phyloP scores from a whole-genome alignment of 208 protist genomes.

The Trypanosoma platydactyli region DNA sequence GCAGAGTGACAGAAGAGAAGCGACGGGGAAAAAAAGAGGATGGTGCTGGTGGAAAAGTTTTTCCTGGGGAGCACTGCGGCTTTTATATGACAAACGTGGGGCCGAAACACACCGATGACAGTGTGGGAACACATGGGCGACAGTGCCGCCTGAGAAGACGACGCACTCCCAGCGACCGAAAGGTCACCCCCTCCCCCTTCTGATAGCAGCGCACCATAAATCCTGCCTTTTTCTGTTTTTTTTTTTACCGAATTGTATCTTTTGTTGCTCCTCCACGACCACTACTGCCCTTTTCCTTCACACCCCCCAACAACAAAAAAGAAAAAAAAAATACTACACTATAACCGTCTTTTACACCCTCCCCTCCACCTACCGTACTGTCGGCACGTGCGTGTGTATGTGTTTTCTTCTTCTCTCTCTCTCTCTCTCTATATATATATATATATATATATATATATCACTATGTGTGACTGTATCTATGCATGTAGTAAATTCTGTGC shows the following conservation, averaged over 20 bases:
- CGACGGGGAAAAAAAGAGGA: conserved; percentile 7
- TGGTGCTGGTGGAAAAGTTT: background rate
- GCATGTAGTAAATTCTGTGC: too few species aligned
- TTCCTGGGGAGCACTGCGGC: too few species aligned
- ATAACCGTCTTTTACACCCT: conserved; percentile 19
- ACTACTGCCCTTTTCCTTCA: conserved; percentile 1
- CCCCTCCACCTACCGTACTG: background rate
- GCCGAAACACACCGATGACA: too few species aligned
- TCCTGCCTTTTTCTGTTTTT: conserved; percentile 4
- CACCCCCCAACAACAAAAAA: too few species aligned
- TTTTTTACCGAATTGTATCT: conserved; percentile 15
- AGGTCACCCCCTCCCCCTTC: too few species aligned
- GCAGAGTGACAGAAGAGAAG: conserved; percentile 16
- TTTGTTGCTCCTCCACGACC: background rate
- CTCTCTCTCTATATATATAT: background rate
- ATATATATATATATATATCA: background rate
- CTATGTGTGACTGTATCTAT: too few species aligned
- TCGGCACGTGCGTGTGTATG: background rate
- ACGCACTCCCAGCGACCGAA: too few species aligned
- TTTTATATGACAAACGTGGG: too few species aligned
- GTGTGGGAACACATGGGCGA: too few species aligned
- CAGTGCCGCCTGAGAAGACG: too few species aligned
- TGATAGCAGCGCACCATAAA: background rate
- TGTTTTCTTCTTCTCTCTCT: conserved; percentile 3
- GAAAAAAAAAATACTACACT: too few species aligned